These are phyloP conservation scores for Penicillium malachiteum DNA, from an alignment of 495 filamentous ascomycete genomes.

Conservation along the genomic window DNA sequence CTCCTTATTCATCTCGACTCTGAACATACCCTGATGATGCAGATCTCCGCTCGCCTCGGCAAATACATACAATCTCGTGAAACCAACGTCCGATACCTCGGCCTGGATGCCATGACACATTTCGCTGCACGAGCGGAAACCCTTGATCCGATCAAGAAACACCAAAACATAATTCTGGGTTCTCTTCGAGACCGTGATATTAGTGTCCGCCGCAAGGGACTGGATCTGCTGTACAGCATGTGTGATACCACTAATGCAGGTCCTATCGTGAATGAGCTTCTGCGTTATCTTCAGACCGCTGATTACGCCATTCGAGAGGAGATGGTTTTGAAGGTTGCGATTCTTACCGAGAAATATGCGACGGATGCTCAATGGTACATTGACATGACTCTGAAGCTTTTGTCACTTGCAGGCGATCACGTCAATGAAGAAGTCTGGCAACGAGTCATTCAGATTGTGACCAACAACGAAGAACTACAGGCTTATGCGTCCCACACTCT, in stretches of 20 bases:
- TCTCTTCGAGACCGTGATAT: conserved; percentile 96
- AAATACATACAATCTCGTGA: conserved; percentile 97
- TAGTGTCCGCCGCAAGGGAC: conserved; percentile 90
- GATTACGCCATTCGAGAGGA: conserved; percentile 98
- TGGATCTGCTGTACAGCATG: conserved; percentile 99
- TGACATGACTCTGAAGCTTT: conserved; percentile 89
- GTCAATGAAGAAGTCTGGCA: conserved; percentile 99
- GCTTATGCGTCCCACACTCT: conserved; percentile 94
- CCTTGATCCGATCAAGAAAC: conserved; percentile 95
- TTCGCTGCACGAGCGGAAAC: conserved; percentile 93
- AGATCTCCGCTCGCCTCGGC: conserved; percentile 89
- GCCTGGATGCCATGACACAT: conserved; percentile 97
- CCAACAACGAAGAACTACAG: conserved; percentile 98
- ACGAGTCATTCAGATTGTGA: conserved; percentile 97
- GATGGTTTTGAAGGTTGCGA: conserved; percentile 99
- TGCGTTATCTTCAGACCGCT: conserved; percentile 92
- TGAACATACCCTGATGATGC: conserved; percentile 91
- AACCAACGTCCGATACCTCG: conserved; percentile 97
- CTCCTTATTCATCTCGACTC: conserved; percentile 98
- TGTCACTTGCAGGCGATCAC: conserved; percentile 96
- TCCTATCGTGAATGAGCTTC: conserved; percentile 87
- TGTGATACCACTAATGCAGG: conserved; percentile 91
- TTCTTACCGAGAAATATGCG: conserved; percentile 97
- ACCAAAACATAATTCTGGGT: conserved; percentile 92
- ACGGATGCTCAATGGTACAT: conserved; percentile 99